Conservation (phyloP, 495 filamentous ascomycete genomes). For the Hypoxylon trugodes region DNA sequence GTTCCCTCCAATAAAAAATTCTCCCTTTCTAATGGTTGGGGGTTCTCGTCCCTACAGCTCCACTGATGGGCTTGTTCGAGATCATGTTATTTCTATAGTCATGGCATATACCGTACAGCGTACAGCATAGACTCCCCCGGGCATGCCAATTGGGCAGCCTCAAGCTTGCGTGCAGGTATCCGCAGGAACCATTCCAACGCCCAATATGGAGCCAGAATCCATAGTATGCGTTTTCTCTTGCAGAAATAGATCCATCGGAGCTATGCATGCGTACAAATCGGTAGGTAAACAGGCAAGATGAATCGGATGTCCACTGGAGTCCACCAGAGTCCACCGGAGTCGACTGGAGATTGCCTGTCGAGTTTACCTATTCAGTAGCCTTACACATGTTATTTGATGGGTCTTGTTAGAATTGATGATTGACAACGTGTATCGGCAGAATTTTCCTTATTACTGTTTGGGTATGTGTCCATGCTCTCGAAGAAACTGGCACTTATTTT, state of each 20-base stretch:
- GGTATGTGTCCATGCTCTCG: slow-evolving; percentile 17
- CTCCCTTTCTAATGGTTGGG: slow-evolving; percentile 12
- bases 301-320: slow-evolving; percentile 15
- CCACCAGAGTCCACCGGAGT: no score
- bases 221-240: slow-evolving; percentile 22
- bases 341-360: slow-evolving; percentile 16
- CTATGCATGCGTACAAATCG: slow-evolving; percentile 32
- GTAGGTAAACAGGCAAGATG: slow-evolving; percentile 22
- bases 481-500: slow-evolving; percentile 9
- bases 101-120: not conserved
- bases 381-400: slow-evolving; percentile 14
- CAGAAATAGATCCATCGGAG: slow-evolving; percentile 23
- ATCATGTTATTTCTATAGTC: slow-evolving; percentile 24
- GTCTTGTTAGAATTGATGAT: slow-evolving; percentile 4
- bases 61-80: slow-evolving; percentile 16
- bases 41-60: not conserved
- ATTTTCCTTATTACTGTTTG: not conserved
- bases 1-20: slow-evolving; percentile 19
- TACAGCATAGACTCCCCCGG: not conserved
- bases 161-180: slow-evolving; percentile 34
- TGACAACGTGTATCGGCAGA: slow-evolving; percentile 31
- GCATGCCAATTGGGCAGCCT: slow-evolving; percentile 34
- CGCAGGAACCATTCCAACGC: slow-evolving; percentile 27
- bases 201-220: slow-evolving; percentile 7
- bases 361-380: slow-evolving; percentile 22